Evolutionary conservation across 306 rosid genomes (phyloP), one percentile per base, ranked within the genome.

Genomic region (Geum urbanum): DNA sequence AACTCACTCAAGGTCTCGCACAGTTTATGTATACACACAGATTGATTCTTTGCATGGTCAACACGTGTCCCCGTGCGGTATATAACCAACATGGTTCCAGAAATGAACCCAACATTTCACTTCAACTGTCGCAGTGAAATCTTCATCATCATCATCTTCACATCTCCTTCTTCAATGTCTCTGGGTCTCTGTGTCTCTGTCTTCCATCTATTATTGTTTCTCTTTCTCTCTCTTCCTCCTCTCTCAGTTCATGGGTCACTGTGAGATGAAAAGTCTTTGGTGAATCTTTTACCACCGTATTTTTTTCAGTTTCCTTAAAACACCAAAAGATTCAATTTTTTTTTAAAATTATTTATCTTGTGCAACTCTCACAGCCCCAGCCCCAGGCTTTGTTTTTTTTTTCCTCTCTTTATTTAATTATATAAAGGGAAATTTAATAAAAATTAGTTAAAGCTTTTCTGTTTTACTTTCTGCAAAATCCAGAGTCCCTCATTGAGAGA

Each of bases 11-110:
- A 24, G 27, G 27, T 24, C 27, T 32, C 37, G 2, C 37, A 32
- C 37, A 32, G 51, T 8, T 53, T 12, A 5, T 6, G 63, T 57
- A 15, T 57, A 15, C 47, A 55, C 39, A 39, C 9, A 7, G 9
- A 57, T 71, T 74, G 76, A 70, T 78, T 71, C 62, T 39, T 66
- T 84, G 87, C 91, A 86, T 86, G 89, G 76, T 24, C 47, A 71
- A 76, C 87, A 78, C 83, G 77, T 74, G 91, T 78, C 80, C 69
- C 49, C 45, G 37, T 18, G 1, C 12, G 8, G 27, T 15, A 22
- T 55, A 55, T 24, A 48, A 70, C 63, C 13, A 49, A 45, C 66
- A 44, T 56, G 63, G 37, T 37, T 52, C 24, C 37, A 32, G 20
- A 45, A 54, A 11, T 24, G 27, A 63, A 43, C 64, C 20, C 32